Conservation (phyloP, 495 filamentous ascomycete species). For the Penicillium diatomitis region DNA sequence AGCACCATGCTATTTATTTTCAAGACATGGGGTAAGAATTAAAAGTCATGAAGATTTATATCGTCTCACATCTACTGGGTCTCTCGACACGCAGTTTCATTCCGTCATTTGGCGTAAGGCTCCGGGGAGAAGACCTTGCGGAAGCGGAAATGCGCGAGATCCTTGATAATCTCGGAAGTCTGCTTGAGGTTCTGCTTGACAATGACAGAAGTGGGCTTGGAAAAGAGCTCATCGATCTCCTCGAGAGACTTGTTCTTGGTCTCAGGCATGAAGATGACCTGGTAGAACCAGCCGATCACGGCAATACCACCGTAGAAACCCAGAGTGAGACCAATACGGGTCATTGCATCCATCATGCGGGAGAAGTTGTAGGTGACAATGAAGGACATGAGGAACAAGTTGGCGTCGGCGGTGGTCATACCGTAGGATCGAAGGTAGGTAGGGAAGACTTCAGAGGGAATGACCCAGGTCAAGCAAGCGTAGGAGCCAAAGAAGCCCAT, state of each 20-base stretch:
- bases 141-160: constrained; percentile 22
- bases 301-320: constrained; percentile 56
- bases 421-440: constrained; percentile 53
- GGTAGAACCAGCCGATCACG: constrained; percentile 47
- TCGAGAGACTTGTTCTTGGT: constrained; percentile 56
- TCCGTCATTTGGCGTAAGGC: constrained; percentile 8
- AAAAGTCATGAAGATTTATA: neutral
- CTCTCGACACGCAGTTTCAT: neutral
- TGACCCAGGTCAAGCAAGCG: constrained; percentile 54
- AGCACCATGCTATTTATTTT: neutral
- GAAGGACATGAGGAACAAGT: constrained; percentile 50
- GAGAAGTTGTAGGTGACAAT: constrained; percentile 58
- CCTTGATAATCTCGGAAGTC: constrained; percentile 22
- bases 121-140: constrained; percentile 29
- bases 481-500: constrained; percentile 56
- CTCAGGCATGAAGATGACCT: constrained; percentile 54
- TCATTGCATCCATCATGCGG: constrained; percentile 48
- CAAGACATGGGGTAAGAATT: neutral
- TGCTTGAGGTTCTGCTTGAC: constrained; percentile 41
- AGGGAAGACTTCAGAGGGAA: constrained; percentile 51
- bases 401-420: constrained; percentile 48
- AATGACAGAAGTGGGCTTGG: constrained; percentile 44
- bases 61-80: too few relatives aligned
- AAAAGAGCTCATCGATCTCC: constrained; percentile 52
- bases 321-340: constrained; percentile 44